A percentile compares a stretch with the other conserved stretches of the same genome.
Conservation (phyloP, 2,329 filamentous ascomycete genomes). For the Diplodia sapinea region DNA sequence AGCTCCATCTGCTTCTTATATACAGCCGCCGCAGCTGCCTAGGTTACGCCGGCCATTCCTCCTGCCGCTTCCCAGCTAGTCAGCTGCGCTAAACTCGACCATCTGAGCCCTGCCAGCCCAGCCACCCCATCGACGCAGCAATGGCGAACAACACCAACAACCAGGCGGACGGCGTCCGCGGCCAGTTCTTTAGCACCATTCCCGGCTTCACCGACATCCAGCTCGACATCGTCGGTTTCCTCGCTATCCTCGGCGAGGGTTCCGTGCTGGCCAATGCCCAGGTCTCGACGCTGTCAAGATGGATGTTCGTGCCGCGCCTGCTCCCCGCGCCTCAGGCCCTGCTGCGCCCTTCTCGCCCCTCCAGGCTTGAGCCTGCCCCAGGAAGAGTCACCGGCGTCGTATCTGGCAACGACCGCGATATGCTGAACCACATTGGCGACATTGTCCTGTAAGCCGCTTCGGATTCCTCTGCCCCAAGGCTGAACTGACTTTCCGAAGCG, state of each 20-base stretch:
- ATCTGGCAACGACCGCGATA: slow-evolving; percentile 54
- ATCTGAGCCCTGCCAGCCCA: too few relatives aligned
- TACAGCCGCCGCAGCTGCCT: not conserved
- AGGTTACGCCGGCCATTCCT: not conserved
- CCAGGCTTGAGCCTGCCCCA: slow-evolving; percentile 48
- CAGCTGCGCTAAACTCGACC: not conserved
- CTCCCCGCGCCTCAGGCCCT: slow-evolving; percentile 59
- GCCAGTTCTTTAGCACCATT: slow-evolving; percentile 31
- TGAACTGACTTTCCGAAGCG: slow-evolving; percentile 36
- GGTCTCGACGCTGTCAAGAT: slow-evolving; percentile 56
- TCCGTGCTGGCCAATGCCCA: slow-evolving; percentile 58
- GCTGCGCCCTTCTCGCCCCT: slow-evolving; percentile 53
- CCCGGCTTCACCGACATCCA: slow-evolving; percentile 46
- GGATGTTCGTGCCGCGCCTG: slow-evolving; percentile 57
- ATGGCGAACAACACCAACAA: slow-evolving; percentile 1
- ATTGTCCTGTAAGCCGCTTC: slow-evolving; percentile 50
- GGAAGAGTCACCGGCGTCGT: slow-evolving; percentile 54
- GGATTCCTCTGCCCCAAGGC: slow-evolving; percentile 1
- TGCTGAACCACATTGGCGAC: slow-evolving; percentile 57
- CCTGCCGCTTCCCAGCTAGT: slow-evolving; percentile 11
- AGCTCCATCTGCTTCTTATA: slow-evolving; percentile 4
- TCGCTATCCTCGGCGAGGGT: slow-evolving; percentile 60
- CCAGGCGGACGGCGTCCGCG: slow-evolving; percentile 1
- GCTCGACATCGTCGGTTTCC: slow-evolving; percentile 62
- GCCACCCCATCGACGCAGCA: not conserved